Evolutionary conservation across 495 filamentous ascomycete genomes (phyloP).

Genomic region (Penicillium parvum): DNA sequence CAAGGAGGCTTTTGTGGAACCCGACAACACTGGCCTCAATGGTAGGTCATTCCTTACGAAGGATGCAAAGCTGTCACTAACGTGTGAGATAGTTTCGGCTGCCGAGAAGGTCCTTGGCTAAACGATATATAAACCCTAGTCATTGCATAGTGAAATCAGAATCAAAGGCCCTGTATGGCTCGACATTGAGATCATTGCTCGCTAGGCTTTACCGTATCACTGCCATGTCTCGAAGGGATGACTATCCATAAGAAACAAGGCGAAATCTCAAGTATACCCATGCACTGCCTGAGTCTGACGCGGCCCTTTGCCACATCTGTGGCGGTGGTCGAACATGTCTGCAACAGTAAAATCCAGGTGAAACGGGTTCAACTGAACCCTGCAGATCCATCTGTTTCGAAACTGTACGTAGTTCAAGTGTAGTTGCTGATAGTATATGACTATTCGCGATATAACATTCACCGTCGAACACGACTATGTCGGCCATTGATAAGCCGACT

Average conservation of each 20-base stretch:
- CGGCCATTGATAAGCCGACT: no score
- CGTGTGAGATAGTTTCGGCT: slow-evolving; percentile 50
- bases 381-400: slow-evolving; percentile 3
- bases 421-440: no score
- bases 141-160: slow-evolving; percentile 5
- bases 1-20: slow-evolving; percentile 73
- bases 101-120: slow-evolving; percentile 70
- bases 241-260: slow-evolving; percentile 1
- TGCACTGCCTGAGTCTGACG: slow-evolving; percentile 17
- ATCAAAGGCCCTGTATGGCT: neutral
- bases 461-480: no score
- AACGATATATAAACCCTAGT: slow-evolving; percentile 2
- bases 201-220: no score
- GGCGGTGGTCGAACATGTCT: slow-evolving; percentile 6
- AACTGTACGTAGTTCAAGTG: no score
- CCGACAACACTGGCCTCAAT: slow-evolving; percentile 85
- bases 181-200: neutral
- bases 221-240: neutral
- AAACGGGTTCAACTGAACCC: slow-evolving; percentile 7
- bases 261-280: no score
- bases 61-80: slow-evolving; percentile 11
- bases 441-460: no score
- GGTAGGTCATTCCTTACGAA: slow-evolving; percentile 48
- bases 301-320: slow-evolving; percentile 18
- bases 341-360: neutral